phyloP scores from a whole-genome alignment of 345 rosid species.

The Triadica sebifera region DNA sequence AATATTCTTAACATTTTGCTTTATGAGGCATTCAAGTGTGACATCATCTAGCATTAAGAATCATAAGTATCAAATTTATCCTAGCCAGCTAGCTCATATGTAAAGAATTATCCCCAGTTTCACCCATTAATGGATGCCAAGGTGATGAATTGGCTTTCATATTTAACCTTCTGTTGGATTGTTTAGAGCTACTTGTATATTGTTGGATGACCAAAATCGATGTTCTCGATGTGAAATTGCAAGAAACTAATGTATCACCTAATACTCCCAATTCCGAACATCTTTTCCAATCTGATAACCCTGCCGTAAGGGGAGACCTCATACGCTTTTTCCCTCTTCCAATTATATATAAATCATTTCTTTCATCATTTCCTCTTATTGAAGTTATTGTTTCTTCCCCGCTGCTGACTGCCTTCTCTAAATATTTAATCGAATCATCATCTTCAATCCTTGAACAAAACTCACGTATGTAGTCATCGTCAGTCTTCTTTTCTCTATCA shows the following conservation, averaged over 20 bases:
- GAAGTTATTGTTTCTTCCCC: background rate
- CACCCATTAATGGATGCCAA: background rate
- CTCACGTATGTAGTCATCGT: constrained; percentile 1
- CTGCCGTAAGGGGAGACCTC: background rate
- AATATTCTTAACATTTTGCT: too few relatives aligned
- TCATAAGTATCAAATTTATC: too few relatives aligned
- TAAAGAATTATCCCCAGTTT: background rate
- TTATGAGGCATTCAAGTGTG: too few relatives aligned
- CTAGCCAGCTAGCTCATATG: too few relatives aligned
- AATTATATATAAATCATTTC: constrained; percentile 6
- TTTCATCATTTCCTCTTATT: background rate
- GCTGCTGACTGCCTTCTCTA: constrained; percentile 3
- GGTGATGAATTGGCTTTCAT: background rate
- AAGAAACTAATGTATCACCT: constrained; percentile 2
- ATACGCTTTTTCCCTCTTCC: constrained; percentile 8
- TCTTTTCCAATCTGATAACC: constrained; percentile 10
- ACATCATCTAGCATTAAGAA: too few relatives aligned
- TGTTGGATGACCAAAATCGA: constrained; percentile 13
- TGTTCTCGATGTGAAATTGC: background rate
- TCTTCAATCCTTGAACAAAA: background rate
- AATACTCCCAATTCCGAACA: constrained; percentile 8
- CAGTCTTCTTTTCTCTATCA: background rate
- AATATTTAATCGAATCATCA: background rate
- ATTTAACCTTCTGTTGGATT: background rate
- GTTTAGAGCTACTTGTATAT: background rate